These are phyloP conservation scores for Solanum rostratum DNA, from an alignment of 257 asterid species.

Conservation along the genomic window DNA sequence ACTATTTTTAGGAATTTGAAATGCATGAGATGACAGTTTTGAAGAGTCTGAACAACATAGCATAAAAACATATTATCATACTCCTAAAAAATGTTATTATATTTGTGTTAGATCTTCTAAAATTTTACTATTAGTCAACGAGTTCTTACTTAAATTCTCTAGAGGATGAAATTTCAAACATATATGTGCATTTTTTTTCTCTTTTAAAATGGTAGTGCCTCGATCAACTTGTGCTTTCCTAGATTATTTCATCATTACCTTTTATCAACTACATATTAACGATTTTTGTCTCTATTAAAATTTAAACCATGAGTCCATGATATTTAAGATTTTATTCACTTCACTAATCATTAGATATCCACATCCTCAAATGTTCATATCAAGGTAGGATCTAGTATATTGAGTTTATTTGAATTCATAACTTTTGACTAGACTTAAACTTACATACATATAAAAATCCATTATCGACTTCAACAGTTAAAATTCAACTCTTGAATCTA, in stretches of 20 bases:
- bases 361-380: not conserved
- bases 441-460: not conserved
- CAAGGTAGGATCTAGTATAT: no score
- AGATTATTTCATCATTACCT: not conserved
- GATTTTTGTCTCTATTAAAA: not conserved
- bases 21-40: not conserved
- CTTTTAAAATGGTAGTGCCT: not conserved
- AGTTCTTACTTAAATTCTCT: not conserved
- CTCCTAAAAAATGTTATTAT: not conserved
- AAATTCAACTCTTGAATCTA: no score
- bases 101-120: not conserved
- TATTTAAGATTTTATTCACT: not conserved
- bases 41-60: not conserved
- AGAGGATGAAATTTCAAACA: not conserved
- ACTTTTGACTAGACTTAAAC: not conserved
- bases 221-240: not conserved
- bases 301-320: not conserved
- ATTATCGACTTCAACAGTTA: no score
- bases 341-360: not conserved
- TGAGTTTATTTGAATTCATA: not conserved
- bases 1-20: not conserved
- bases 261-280: not conserved
- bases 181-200: not conserved
- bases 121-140: not conserved
- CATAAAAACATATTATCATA: not conserved